Evolutionary conservation across 768 basidiomycete species (phyloP).

Genomic region (Hydnum rufescens): DNA sequence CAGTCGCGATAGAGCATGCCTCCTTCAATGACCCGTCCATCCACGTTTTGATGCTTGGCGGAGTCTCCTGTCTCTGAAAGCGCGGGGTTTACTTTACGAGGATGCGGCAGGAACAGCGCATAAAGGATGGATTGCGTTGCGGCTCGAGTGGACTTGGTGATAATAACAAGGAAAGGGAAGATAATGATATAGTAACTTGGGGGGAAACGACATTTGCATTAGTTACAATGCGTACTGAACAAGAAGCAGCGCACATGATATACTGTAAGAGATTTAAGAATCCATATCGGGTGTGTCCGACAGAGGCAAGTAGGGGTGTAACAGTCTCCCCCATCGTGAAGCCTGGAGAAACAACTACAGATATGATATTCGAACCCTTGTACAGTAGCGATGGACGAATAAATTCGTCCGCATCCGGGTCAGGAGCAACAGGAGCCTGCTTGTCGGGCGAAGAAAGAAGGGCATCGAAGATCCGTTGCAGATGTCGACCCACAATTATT

Average conservation of each 20-base stretch:
- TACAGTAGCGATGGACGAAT: conserved; percentile 4
- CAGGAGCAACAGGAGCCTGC: no score
- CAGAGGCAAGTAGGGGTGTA: conserved; percentile 23
- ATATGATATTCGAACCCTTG: conserved; percentile 52
- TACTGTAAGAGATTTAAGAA: not conserved
- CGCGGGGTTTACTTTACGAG: not conserved
- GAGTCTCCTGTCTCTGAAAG: not conserved
- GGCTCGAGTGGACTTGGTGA: conserved; percentile 45
- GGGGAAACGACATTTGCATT: no score
- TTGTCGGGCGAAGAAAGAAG: no score
- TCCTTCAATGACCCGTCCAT: conserved; percentile 2
- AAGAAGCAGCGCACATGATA: not conserved
- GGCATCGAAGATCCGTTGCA: conserved; percentile 71
- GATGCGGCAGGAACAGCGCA: conserved; percentile 47
- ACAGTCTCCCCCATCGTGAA: conserved; percentile 53
- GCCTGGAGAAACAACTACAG: conserved; percentile 56
- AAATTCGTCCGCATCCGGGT: conserved; percentile 19
- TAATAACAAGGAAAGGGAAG: conserved; percentile 44
- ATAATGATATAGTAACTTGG: conserved; percentile 38
- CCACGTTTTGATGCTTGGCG: not conserved
- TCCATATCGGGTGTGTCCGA: no score
- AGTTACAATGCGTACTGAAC: not conserved
- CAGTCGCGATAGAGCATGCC: conserved; percentile 8
- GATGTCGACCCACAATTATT: conserved; percentile 45
- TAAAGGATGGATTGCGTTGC: conserved; percentile 65